Base-by-base conservation (phyloP, 1,284 basidiomycete species). In the Pseudozyma thailandica region DNA sequence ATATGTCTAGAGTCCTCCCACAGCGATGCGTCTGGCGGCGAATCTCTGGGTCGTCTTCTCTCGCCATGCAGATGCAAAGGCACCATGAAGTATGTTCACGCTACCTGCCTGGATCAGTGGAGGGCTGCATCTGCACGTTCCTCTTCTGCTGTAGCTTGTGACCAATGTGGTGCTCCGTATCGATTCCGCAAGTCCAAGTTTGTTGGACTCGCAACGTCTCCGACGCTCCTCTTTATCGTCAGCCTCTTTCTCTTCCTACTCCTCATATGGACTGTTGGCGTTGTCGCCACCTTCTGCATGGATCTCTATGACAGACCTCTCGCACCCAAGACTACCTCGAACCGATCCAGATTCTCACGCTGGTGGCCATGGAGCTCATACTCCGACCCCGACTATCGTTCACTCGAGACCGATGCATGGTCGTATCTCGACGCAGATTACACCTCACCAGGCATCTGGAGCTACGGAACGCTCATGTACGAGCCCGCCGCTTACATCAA, bases 41-140 rank as follows among this genome's bases (percentile, higher is more conserved):
- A 72, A 31, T 61, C 60, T 25, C 47, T 72, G 4, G 70, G 70
- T 27, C 63, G 74, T 1, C 54, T 75, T 10, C 46, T 75, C 7
- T 65, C 68, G 8, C 78, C 78, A 4, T 80, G 78, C 52, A 50
- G 59, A 23, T 80, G 78, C 56, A 59, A 65, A n/a, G 78, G 78
- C 12, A 78, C 78, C n/a, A 77, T 79, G 77, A 74, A 76, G 57
- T 81, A 74, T 43, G 77, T 81, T 23, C 79, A 81, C 41, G 64
- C 74, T n/a, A 68, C 65, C n/a, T 81, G 79, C 55, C 54, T 81
- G 15, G 73, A 78, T 20, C 50, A 56, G 9, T 81, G 79, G 79
- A 64, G 79, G 6, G 48, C 57, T 2, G 43, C 62, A 13, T 77
- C 77, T 4, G 54, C 50, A 15, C 63, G 76, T 10, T 46, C 64